A percentile compares a stretch with the other conserved stretches of the same genome.
These are phyloP conservation scores for Fagopyrum tataricum DNA, from an alignment of 148 eudicot species.

Conservation along the genomic window DNA sequence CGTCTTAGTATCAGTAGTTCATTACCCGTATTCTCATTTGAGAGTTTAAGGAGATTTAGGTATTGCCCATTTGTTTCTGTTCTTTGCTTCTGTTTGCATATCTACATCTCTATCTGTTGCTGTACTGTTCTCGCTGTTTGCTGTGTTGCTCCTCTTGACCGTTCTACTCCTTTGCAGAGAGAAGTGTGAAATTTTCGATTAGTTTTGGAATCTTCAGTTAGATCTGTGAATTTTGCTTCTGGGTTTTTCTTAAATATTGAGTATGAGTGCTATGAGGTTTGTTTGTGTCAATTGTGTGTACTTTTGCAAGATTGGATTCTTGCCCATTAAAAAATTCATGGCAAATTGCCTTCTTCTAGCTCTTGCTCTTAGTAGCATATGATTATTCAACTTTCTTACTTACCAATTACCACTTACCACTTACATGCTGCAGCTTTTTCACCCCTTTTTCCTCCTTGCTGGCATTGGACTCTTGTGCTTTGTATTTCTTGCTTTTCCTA, in stretches of 20 bases:
- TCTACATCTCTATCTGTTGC: neutral
- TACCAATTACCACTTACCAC: neutral
- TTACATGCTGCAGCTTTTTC: slow-evolving; percentile 1
- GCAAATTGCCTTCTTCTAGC: neutral
- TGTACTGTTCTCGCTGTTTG: neutral
- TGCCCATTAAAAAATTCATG: neutral
- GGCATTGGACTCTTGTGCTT: slow-evolving; percentile 6
- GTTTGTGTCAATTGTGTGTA: neutral
- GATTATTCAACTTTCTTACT: slow-evolving; percentile 5
- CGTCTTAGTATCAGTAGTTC: no score
- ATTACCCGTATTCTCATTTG: neutral
- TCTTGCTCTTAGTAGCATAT: slow-evolving; percentile 6
- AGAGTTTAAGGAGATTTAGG: neutral
- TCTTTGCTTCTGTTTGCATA: slow-evolving; percentile 1
- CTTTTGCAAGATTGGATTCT: slow-evolving; percentile 3
- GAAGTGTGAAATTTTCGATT: neutral
- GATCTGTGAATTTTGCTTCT: slow-evolving; percentile 12
- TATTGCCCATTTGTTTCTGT: neutral
- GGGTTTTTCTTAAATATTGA: neutral
- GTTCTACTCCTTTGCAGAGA: neutral
- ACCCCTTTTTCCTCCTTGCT: slow-evolving; percentile 3
- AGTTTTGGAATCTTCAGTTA: neutral
- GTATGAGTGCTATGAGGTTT: neutral
- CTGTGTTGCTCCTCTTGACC: neutral
- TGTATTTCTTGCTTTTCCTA: neutral